Evolutionary conservation across 1,284 basidiomycete species (phyloP).

Genomic region (Ustilago shanxiensis): DNA sequence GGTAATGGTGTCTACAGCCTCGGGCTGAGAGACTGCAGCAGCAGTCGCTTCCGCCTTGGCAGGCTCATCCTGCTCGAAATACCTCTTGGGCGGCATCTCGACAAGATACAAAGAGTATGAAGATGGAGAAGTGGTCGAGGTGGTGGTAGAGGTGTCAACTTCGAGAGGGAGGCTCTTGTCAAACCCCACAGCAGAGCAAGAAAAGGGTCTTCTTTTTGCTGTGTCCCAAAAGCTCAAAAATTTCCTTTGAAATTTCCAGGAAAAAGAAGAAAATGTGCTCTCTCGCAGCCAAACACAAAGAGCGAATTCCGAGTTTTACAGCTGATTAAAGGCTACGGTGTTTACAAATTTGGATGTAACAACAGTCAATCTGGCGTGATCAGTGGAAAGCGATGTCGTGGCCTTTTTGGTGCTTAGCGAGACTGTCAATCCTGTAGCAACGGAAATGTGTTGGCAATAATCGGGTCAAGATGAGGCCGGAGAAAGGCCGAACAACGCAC

Average conservation of each 20-base stretch:
- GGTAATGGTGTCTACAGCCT: constrained; percentile 1
- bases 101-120: not conserved
- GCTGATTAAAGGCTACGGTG: not conserved
- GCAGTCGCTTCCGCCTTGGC: constrained; percentile 7
- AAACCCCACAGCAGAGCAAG: not conserved
- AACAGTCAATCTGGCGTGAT: constrained; percentile 14
- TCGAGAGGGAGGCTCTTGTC: not conserved
- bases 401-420: constrained; percentile 11
- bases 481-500: not conserved
- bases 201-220: constrained; percentile 13
- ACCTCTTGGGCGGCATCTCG: constrained; percentile 56
- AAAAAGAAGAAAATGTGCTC: constrained; percentile 7
- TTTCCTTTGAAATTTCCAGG: constrained; percentile 17
- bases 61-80: constrained; percentile 54
- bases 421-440: not conserved
- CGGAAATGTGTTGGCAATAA: not conserved
- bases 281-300: not conserved
- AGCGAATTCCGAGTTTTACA: constrained; percentile 35
- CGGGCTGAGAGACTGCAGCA: constrained; percentile 20
- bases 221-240: constrained; percentile 11
- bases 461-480: constrained; percentile 1
- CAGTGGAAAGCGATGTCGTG: constrained; percentile 24
- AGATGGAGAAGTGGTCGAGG: not conserved
- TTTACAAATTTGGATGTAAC: not conserved
- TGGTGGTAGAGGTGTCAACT: not conserved